Evolutionary conservation across 179 eudicot species (phyloP), one percentile per base, ranked within the genome.

Genomic region (Drosera spatulata): DNA sequence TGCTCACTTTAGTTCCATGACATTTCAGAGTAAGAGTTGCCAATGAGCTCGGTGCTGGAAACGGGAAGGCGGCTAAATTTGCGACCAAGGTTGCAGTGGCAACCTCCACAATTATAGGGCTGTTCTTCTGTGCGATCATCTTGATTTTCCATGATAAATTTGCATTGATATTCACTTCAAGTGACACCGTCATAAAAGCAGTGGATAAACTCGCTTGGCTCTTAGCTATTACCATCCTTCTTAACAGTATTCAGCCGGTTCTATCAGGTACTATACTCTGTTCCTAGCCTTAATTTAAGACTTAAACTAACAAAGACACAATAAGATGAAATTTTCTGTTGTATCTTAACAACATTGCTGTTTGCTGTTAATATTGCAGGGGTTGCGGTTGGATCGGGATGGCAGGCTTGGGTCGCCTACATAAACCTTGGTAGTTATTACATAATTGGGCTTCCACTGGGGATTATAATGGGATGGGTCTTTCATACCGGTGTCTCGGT

Each of bases 241-340:
- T 77, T 49, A 77, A 77, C 52, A 77, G 80, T 51, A 72, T 77
- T 56, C 77, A 77, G 59, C 81, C 80, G 3, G 77, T 77, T 61
- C 77, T 76, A 52, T 76, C 80, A 73, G 77, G 80, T 75, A 41
- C 39, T 1, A 4, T 5, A 2, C 9, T 44, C 4, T 9, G 6
- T 55, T 10, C 9, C 39, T 33, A 1, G 33, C 33, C 1, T 22
- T 22, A 22, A 22, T 10, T 1, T 6, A 51, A 14, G 13, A 51
- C 11, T 5, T 10, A 51, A 6, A 51, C 4, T 53, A 53, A 6
- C 1, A 12, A 6, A 13, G 55, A 52, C 11, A 52, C 7, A 1
- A 12, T 52, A 2, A 52, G 15, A 10, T 2, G 11, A 52, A 11
- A 53, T 53, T 53, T 2, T 53, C 37, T 13, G 56, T 8, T 53